Conservation (phyloP, 345 rosid genomes). For the Odontarrhena argentea region DNA sequence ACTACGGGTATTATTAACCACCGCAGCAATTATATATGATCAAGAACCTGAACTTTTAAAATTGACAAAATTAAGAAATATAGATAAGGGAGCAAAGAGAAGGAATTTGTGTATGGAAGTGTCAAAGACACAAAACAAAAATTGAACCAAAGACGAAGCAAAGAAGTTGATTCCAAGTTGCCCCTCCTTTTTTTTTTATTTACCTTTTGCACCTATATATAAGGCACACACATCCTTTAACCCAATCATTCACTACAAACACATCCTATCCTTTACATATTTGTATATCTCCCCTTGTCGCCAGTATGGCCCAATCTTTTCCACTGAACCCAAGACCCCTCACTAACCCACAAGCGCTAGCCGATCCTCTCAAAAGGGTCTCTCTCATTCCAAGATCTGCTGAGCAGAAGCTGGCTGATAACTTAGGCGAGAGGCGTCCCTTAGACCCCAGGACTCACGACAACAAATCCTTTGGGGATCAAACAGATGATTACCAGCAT, state of each 20-base stretch:
- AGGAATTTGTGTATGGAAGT: slow-evolving; percentile 26
- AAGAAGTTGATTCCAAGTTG: slow-evolving; percentile 66
- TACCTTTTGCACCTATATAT: slow-evolving; percentile 25
- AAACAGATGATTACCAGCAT: slow-evolving; percentile 18
- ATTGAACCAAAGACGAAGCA: slow-evolving; percentile 61
- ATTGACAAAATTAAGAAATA: neutral
- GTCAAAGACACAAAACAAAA: slow-evolving; percentile 34
- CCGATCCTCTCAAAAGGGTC: slow-evolving; percentile 43
- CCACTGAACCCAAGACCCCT: slow-evolving; percentile 42
- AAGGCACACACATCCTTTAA: neutral
- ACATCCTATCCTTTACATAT: slow-evolving; percentile 17
- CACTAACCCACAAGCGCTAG: neutral
- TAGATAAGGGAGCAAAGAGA: neutral
- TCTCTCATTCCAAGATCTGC: slow-evolving; percentile 44
- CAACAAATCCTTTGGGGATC: slow-evolving; percentile 28
- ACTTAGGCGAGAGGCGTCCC: slow-evolving; percentile 37
- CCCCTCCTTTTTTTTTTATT: neutral
- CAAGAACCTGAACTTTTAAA: neutral
- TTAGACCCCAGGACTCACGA: slow-evolving; percentile 20
- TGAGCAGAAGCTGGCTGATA: slow-evolving; percentile 36
- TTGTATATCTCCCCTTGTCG: neutral
- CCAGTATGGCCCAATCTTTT: slow-evolving; percentile 43
- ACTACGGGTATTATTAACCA: neutral
- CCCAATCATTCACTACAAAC: slow-evolving; percentile 26
- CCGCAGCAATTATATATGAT: slow-evolving; percentile 4